Evolutionary conservation across 768 basidiomycete genomes (phyloP).

Genomic region (Rhodotorula sphaerocarpa): DNA sequence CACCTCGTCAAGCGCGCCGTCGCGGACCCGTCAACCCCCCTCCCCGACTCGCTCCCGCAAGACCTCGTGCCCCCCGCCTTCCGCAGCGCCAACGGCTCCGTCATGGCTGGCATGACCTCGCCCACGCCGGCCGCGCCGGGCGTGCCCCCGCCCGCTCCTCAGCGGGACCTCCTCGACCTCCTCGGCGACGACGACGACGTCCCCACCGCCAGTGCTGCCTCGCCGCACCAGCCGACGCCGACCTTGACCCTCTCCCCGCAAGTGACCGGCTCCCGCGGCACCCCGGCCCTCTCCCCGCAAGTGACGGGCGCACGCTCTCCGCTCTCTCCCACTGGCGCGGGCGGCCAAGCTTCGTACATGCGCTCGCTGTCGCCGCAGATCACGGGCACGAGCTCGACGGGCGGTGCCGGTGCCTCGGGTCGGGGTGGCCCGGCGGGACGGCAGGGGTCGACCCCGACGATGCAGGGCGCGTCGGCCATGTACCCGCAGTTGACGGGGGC

Average conservation of each 20-base stretch:
- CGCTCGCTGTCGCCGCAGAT: not conserved
- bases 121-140: slow-evolving; percentile 31
- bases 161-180: slow-evolving; percentile 37
- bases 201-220: not conserved
- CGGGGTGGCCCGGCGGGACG: not conserved
- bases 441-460: not conserved
- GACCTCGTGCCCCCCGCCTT: slow-evolving; percentile 75
- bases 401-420: not conserved
- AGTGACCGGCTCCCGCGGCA: not conserved
- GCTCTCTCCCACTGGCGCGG: not conserved
- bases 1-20: slow-evolving; percentile 82
- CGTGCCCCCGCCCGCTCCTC: slow-evolving; percentile 42
- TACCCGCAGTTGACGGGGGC: slow-evolving; percentile 29
- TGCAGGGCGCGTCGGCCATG: slow-evolving; percentile 16
- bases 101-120: no score
- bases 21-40: slow-evolving; percentile 60
- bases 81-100: slow-evolving; percentile 47
- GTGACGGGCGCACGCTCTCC: slow-evolving; percentile 4
- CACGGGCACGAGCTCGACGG: slow-evolving; percentile 11
- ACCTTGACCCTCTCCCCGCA: not conserved
- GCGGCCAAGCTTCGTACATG: no score
- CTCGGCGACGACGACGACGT: slow-evolving; percentile 54
- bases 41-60: slow-evolving; percentile 58
- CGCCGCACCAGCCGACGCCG: not conserved
- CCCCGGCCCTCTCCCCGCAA: slow-evolving; percentile 15